A percentile compares a stretch with the other conserved stretches of the same genome.
These are phyloP conservation scores for Chloromonas sp. DNA, from an alignment of 163 green algal genomes.

Conservation along the genomic window DNA sequence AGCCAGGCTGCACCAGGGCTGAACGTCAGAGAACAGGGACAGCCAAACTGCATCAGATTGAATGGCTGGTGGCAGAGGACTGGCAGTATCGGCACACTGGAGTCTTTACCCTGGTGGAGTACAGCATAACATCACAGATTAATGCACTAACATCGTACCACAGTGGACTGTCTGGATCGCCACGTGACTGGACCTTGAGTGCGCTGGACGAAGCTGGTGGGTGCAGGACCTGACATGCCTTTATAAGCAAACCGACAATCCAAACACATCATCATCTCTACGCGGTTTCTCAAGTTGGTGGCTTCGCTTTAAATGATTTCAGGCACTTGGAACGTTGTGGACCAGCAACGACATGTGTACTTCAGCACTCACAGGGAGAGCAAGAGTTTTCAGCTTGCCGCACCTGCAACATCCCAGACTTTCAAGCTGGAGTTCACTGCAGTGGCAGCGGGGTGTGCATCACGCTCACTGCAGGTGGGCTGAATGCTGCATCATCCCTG, in stretches of 20 bases:
- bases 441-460: slow-evolving; percentile 6
- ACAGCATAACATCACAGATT: slow-evolving; percentile 14
- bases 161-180: slow-evolving; percentile 8
- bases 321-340: slow-evolving; percentile 2
- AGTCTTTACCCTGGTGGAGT: background rate
- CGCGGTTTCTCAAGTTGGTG: too few species aligned
- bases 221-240: too few species aligned
- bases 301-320: too few species aligned
- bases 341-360: background rate
- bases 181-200: slow-evolving; percentile 5
- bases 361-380: slow-evolving; percentile 7
- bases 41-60: too few species aligned
- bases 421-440: slow-evolving; percentile 10
- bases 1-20: too few species aligned
- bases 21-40: too few species aligned
- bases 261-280: too few species aligned
- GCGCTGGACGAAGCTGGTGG: too few species aligned
- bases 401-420: background rate
- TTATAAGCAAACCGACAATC: too few species aligned
- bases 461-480: slow-evolving; percentile 4
- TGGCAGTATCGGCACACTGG: too few species aligned
- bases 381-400: background rate
- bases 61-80: too few species aligned
- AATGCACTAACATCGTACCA: slow-evolving; percentile 10
- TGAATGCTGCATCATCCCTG: background rate